Conservation (phyloP, 1,139 yeast genomes). For the Geotrichum fermentans region DNA sequence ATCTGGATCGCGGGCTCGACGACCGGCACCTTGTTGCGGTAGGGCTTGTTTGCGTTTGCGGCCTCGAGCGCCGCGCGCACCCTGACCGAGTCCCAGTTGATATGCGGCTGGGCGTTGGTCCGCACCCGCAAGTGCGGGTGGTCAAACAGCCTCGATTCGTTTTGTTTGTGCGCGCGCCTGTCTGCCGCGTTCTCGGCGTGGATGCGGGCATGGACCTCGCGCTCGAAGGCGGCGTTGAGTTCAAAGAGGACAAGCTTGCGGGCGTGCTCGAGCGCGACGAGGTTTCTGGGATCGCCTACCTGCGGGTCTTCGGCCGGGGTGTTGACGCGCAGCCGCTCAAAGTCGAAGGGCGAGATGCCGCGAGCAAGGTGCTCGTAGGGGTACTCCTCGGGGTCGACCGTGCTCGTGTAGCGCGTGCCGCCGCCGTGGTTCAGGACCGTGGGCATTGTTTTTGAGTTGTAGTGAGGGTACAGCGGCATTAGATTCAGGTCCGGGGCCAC, state of each 20-base stretch:
- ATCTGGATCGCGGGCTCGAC: constrained; percentile 24
- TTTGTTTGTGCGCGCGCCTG: background rate
- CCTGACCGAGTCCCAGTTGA: background rate
- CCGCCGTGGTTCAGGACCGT: constrained; percentile 17
- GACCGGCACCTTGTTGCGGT: constrained; percentile 17
- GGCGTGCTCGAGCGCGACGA: constrained; percentile 13
- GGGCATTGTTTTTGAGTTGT: background rate
- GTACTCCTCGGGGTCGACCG: constrained; percentile 7
- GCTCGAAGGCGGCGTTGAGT: constrained; percentile 26
- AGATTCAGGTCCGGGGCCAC: background rate
- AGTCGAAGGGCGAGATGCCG: constrained; percentile 17
- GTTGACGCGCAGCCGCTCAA: background rate
- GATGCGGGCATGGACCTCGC: constrained; percentile 23
- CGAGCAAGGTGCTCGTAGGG: constrained; percentile 8
- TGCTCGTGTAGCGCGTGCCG: constrained; percentile 13
- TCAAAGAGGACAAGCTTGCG: constrained; percentile 24
- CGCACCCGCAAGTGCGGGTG: background rate
- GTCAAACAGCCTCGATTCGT: background rate
- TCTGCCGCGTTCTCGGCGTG: constrained; percentile 13
- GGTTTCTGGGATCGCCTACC: background rate
- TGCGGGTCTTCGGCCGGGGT: background rate
- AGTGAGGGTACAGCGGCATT: background rate
- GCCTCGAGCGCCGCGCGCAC: background rate
- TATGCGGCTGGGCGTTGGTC: background rate
- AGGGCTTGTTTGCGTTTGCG: constrained; percentile 1